Evolutionary conservation across 805 yeast species (phyloP).

Genomic region (Lipomyces japonicus): DNA sequence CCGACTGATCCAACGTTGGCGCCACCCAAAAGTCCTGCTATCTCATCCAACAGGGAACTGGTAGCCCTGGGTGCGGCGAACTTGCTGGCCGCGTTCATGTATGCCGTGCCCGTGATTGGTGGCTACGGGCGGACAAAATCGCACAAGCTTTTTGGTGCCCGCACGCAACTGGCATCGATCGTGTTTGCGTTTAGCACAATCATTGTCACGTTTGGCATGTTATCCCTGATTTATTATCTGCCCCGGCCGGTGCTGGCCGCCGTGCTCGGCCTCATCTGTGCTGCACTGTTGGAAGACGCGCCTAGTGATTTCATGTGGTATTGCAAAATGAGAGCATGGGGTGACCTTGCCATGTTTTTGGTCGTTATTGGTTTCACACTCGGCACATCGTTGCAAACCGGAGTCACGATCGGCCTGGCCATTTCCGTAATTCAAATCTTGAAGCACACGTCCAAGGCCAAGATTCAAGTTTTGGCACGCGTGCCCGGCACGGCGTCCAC

Average conservation of each 20-base stretch:
- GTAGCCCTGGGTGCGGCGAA: slow-evolving; percentile 85
- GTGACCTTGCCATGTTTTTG: slow-evolving; percentile 65
- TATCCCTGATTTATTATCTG: slow-evolving; percentile 62
- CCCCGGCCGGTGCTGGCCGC: slow-evolving; percentile 80
- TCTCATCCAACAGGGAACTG: slow-evolving; percentile 83
- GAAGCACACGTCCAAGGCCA: slow-evolving; percentile 72
- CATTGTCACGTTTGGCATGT: slow-evolving; percentile 55
- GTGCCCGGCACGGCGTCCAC: slow-evolving; percentile 50
- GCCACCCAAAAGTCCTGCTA: slow-evolving; percentile 38
- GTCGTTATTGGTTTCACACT: slow-evolving; percentile 64
- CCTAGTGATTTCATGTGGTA: slow-evolving; percentile 77
- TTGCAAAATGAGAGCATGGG: slow-evolving; percentile 65
- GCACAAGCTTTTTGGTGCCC: slow-evolving; percentile 83
- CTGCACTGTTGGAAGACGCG: slow-evolving; percentile 74
- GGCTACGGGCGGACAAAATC: slow-evolving; percentile 93
- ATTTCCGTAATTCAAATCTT: slow-evolving; percentile 77
- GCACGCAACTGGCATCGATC: slow-evolving; percentile 77
- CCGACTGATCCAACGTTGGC: slow-evolving; percentile 39
- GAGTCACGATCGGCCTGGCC: slow-evolving; percentile 81
- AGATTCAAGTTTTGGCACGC: slow-evolving; percentile 79
- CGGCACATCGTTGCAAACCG: slow-evolving; percentile 78
- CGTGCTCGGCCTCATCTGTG: slow-evolving; percentile 73
- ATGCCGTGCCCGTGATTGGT: slow-evolving; percentile 85
- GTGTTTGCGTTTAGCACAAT: slow-evolving; percentile 76
- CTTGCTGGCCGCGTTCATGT: slow-evolving; percentile 51